These are phyloP conservation scores for Rhizoclosmatium globosum DNA, from an alignment of 192 early-diverging fungal genomes.

Conservation along the genomic window DNA sequence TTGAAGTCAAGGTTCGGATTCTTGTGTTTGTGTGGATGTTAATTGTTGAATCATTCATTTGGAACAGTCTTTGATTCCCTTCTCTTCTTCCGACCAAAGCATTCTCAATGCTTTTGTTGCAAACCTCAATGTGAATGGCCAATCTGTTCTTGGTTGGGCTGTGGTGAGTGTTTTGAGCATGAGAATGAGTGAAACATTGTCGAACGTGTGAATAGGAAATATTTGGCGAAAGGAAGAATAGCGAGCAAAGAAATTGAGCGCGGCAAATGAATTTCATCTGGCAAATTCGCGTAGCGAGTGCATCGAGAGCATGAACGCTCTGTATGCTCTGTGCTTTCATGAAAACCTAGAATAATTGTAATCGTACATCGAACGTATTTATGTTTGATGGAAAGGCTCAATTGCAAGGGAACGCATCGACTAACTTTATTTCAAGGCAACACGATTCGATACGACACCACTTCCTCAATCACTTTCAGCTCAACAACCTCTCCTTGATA, in stretches of 20 bases:
- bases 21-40: no score
- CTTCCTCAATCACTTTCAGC: conserved; percentile 15
- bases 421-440: not conserved
- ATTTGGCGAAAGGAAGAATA: no score
- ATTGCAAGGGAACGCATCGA: not conserved
- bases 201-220: no score
- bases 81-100: conserved; percentile 4
- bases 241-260: no score
- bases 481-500: conserved; percentile 19
- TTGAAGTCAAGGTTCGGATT: conserved; percentile 17
- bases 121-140: conserved; percentile 3
- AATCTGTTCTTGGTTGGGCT: conserved; percentile 27
- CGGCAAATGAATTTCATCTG: no score
- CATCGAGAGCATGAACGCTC: no score
- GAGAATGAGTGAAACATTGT: not conserved
- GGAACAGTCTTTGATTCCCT: conserved; percentile 20
- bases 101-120: conserved; percentile 22
- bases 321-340: no score
- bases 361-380: no score
- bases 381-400: not conserved
- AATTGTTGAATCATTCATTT: no score
- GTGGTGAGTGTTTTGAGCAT: not conserved
- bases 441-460: conserved; percentile 22
- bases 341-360: no score
- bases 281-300: no score